Evolutionary conservation across 305 asterid genomes (phyloP).

Genomic region (Solanum hybrid): DNA sequence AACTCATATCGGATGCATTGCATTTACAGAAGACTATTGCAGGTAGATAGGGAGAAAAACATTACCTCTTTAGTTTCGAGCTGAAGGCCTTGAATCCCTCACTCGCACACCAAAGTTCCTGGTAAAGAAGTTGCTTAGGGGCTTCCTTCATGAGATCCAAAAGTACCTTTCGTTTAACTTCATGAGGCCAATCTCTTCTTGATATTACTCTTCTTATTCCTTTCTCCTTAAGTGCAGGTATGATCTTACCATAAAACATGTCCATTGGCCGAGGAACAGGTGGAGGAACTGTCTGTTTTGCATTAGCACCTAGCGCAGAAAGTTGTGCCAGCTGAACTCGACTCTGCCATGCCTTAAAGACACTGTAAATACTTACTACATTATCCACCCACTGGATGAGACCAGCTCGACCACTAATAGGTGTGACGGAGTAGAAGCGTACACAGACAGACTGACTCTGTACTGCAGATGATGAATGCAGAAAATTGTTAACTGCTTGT

Average conservation of each 20-base stretch:
- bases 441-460: constrained; percentile 66
- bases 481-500: constrained; percentile 88
- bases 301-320: constrained; percentile 50
- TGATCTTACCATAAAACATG: constrained; percentile 96
- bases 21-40: background rate
- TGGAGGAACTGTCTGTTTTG: constrained; percentile 52
- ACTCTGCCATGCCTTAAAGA: constrained; percentile 96
- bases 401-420: constrained; percentile 99
- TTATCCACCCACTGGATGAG: constrained; percentile 99
- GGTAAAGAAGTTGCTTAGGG: constrained; percentile 93
- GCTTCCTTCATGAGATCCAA: constrained; percentile 91
- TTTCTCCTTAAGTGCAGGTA: constrained; percentile 98
- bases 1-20: background rate
- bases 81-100: constrained; percentile 93
- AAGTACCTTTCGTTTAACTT: constrained; percentile 90
- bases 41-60: background rate
- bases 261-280: constrained; percentile 98
- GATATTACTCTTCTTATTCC: constrained; percentile 97
- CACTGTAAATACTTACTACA: constrained; percentile 81
- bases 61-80: constrained; percentile 82
- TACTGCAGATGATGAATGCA: constrained; percentile 69
- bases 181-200: constrained; percentile 99
- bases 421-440: constrained; percentile 94
- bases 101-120: constrained; percentile 99
- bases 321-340: constrained; percentile 73